Evolutionary conservation across 2,329 filamentous ascomycete genomes (phyloP).

Genomic region (Lizonia empirigonia): DNA sequence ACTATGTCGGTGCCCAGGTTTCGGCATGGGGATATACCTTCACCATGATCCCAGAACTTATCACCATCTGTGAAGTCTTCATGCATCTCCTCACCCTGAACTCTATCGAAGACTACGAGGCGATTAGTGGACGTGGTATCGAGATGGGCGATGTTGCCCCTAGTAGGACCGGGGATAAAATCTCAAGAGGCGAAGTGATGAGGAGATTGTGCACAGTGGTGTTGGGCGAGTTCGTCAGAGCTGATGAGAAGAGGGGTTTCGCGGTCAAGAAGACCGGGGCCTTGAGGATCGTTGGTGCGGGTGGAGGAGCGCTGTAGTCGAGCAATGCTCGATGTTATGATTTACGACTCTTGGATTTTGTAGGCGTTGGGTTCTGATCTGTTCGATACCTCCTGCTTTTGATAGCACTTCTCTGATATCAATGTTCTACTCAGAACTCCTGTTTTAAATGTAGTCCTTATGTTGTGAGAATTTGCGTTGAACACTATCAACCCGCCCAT

Average conservation of each 20-base stretch:
- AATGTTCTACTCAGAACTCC: no score
- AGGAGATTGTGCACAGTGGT: slow-evolving; percentile 42
- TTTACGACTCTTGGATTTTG: background rate
- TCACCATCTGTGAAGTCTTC: slow-evolving; percentile 45
- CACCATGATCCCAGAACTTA: slow-evolving; percentile 36
- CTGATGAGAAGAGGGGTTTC: slow-evolving; percentile 42
- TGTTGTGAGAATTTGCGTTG: no score
- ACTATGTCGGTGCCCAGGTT: slow-evolving; percentile 38
- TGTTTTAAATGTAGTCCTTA: no score
- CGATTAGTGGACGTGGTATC: slow-evolving; percentile 29
- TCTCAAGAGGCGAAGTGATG: slow-evolving; percentile 36
- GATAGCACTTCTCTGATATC: background rate
- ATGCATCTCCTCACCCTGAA: slow-evolving; percentile 39
- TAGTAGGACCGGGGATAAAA: slow-evolving; percentile 26
- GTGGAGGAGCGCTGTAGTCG: slow-evolving; percentile 2
- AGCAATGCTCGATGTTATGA: background rate
- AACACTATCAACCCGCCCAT: no score
- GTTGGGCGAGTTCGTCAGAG: slow-evolving; percentile 40
- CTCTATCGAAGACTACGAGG: slow-evolving; percentile 35
- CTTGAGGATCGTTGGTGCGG: slow-evolving; percentile 19
- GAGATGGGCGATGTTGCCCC: slow-evolving; percentile 38
- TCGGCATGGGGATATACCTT: slow-evolving; percentile 46
- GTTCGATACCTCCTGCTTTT: slow-evolving; percentile 12
- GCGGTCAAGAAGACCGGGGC: slow-evolving; percentile 22
- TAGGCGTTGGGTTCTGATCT: background rate